Base-by-base conservation (phyloP, 1,284 basidiomycete species). In the Cystobasidiaceae sp. region DNA sequence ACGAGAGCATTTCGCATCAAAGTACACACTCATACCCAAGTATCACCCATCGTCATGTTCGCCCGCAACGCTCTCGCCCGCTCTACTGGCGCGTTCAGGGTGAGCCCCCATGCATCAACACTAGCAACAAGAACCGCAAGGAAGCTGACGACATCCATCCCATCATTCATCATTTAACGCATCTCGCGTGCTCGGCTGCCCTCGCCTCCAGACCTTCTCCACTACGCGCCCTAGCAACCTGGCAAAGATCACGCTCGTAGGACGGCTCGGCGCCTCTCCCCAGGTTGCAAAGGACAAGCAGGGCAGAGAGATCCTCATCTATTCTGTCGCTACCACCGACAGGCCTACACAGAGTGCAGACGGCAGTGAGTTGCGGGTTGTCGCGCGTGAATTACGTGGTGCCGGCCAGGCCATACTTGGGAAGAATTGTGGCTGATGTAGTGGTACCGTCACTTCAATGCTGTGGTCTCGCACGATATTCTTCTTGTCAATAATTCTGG, bases 181-280 rank as follows among this genome's bases (percentile, higher is more conserved):
- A n/a, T n/a, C n/a, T n/a, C n/a, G n/a, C n/a, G n/a, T n/a, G n/a
- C n/a, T n/a, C n/a, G n/a, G n/a, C n/a, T n/a, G n/a, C n/a, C n/a
- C n/a, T n/a, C 19, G 3, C 39, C 28, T 4, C 19, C 72, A 90
- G 88, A 76, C 84, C 0, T 90, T 90, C 76, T 85, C 87, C 7
- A 84, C 85, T 2, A 82, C 83, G 19, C 71, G 81, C 23, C 43
- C 44, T 23, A 50, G 70, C 27, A 72, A 56, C 21, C 72, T 91
- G 51, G 82, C 89, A 21, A 89, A 86, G 76, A 81, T 92, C 65
- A 81, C 81, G 27, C 84, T 92, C 67, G 79, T 92, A 72, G 89
- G 89, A 43, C 83, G 83, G 56, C 77, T 92, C 49, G 83, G 82
- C 27, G 84, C 74, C 72, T 85, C 87, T 51, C 87, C 89, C 46